Evolutionary conservation across 2,329 filamentous ascomycete species (phyloP).

Genomic region (Aureobasidium uvarum): DNA sequence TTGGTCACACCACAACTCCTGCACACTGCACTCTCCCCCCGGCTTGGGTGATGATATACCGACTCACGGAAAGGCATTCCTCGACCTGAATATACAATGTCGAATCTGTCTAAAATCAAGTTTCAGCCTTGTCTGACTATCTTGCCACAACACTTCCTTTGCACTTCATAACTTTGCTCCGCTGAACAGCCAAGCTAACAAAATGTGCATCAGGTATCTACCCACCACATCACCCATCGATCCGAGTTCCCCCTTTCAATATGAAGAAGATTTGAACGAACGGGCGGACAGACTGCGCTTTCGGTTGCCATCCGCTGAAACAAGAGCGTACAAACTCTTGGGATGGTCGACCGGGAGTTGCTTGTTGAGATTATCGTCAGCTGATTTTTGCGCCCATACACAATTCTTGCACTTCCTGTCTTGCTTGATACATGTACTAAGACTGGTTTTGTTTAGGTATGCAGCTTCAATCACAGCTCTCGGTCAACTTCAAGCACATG

Average conservation of each 20-base stretch:
- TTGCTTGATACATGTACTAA: constrained; percentile 16
- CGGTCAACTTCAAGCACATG: constrained; percentile 2
- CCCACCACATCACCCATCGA: neutral
- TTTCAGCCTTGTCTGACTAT: constrained; percentile 67
- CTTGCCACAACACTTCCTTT: constrained; percentile 11
- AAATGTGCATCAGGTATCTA: constrained; percentile 27
- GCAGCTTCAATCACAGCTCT: constrained; percentile 29
- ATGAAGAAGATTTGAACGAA: constrained; percentile 67
- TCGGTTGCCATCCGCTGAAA: constrained; percentile 53
- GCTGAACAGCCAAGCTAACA: constrained; percentile 26
- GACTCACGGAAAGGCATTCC: constrained; percentile 64
- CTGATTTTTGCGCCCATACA: constrained; percentile 48
- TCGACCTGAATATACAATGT: constrained; percentile 64
- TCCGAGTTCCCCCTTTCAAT: constrained; percentile 5
- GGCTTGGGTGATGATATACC: constrained; percentile 55
- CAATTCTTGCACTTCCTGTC: neutral
- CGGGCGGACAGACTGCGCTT: constrained; percentile 65
- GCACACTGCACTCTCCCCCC: constrained; percentile 6
- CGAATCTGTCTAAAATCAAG: constrained; percentile 60
- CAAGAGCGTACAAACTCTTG: constrained; percentile 63
- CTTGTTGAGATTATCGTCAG: constrained; percentile 68
- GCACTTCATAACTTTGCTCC: constrained; percentile 10
- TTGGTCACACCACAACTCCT: constrained; percentile 8
- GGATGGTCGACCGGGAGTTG: constrained; percentile 54
- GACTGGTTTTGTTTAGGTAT: constrained; percentile 30